Evolutionary conservation across 805 yeast species (phyloP).

Genomic region (Kodamaea fukazawae): DNA sequence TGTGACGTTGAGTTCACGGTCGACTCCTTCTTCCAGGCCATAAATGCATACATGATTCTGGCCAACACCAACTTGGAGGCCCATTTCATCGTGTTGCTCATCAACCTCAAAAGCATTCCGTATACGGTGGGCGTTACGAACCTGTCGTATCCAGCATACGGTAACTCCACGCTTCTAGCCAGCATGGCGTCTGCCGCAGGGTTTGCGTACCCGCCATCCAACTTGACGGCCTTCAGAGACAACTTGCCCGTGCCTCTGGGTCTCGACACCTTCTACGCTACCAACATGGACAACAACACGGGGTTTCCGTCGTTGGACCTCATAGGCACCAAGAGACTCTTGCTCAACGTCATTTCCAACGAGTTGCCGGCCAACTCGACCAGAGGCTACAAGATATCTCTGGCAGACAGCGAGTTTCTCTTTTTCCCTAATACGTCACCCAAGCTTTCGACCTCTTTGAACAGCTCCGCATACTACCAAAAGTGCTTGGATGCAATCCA

Average conservation of each 20-base stretch:
- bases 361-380: constrained; percentile 14
- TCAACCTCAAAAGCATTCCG: constrained; percentile 23
- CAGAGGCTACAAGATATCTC: constrained; percentile 21
- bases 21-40: constrained; percentile 18
- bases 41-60: constrained; percentile 17
- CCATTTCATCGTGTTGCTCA: constrained; percentile 30
- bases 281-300: constrained; percentile 9
- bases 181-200: constrained; percentile 18
- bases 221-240: constrained; percentile 15
- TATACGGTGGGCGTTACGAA: background rate
- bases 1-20: constrained; percentile 32
- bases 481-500: background rate
- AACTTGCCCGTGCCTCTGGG: background rate
- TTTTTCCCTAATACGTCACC: constrained; percentile 11
- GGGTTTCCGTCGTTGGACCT: constrained; percentile 8
- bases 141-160: constrained; percentile 12
- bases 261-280: constrained; percentile 20
- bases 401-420: constrained; percentile 19
- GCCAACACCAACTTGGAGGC: constrained; percentile 36
- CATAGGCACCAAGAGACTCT: constrained; percentile 24
- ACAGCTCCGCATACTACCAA: background rate
- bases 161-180: constrained; percentile 31
- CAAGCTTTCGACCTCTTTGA: background rate
- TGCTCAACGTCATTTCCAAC: constrained; percentile 25
- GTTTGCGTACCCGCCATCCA: constrained; percentile 28